Evolutionary conservation across 306 rosid species (phyloP), one percentile per base, ranked within the genome.

Genomic region (Urtica urens): DNA sequence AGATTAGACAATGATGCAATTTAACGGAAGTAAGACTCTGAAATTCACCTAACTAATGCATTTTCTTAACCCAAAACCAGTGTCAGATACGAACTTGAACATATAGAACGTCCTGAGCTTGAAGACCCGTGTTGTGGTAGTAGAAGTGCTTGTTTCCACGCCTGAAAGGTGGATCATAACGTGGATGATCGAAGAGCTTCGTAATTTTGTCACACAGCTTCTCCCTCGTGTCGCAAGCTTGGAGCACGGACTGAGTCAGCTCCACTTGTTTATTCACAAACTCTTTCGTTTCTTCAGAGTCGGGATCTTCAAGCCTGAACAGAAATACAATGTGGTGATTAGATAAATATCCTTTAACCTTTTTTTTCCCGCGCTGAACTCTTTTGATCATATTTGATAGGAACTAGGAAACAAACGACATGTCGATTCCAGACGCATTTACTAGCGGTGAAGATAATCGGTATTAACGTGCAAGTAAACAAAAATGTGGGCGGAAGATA

Each of bases 241-340:
- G 21, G 20, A 90, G 59, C 62, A 90, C 81, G 35, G 83, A 75
- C 49, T 75, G 79, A 34, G 94, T 82, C 64, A 90, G 19, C 25
- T 38, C 50, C 30, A 82, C 79, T 65, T 85, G 93, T 35, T 79
- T 65, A 57, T 83, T 63, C n/a, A 82, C 94, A 15, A 79, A 90
- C 55, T 79, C 81, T 46, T 77, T 79, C 7, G 88, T 94, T 77
- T 85, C 77, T 39, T 90, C 83, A 0, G 85, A 72, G 30, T 90
- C 94, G 19, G 95, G 94, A 75, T 81, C 78, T 55, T 90, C 99
- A 29, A 90, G 95, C 99, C 96, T 83, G 34, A 25, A 33, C 33
- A 12, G 22, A 2, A 2, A 55, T n/a, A n/a, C n/a, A n/a, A n/a
- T n/a, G n/a, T n/a, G n/a, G n/a, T n/a, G n/a, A n/a, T n/a, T n/a